Conservation (phyloP, 2,329 filamentous ascomycete species). For the Phoma sp. region DNA sequence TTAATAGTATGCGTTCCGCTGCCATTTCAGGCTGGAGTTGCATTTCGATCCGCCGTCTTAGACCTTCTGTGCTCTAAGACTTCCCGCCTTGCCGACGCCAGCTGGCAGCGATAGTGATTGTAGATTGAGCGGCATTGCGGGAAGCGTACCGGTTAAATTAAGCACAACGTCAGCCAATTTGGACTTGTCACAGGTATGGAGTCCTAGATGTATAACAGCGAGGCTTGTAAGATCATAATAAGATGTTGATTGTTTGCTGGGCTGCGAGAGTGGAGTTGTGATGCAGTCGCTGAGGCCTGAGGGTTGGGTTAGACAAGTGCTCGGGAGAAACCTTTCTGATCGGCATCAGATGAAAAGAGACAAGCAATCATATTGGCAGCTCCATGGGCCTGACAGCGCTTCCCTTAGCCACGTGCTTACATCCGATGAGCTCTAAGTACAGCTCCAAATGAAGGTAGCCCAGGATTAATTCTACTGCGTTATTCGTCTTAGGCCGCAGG, state of each 20-base stretch:
- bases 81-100: slow-evolving; percentile 12
- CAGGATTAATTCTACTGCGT: no score
- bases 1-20: slow-evolving; percentile 3
- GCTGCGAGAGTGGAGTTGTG: background rate
- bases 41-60: background rate
- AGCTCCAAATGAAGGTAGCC: no score
- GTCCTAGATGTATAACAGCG: background rate
- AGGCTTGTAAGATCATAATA: background rate
- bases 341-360: no score
- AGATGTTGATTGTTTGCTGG: background rate
- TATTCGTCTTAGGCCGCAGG: no score
- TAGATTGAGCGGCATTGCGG: slow-evolving; percentile 1
- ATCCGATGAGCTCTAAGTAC: no score
- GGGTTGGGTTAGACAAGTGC: background rate
- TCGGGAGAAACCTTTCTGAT: background rate
- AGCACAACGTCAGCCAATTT: slow-evolving; percentile 8
- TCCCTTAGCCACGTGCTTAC: no score
- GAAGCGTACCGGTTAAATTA: slow-evolving; percentile 10
- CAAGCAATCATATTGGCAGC: no score
- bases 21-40: background rate
- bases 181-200: slow-evolving; percentile 9
- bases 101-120: slow-evolving; percentile 8
- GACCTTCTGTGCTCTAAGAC: background rate
- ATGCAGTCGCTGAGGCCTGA: background rate
- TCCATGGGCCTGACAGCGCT: no score